A percentile compares a stretch with the other conserved stretches of the same genome.
phyloP scores from a whole-genome alignment of 371 early-diverging fungal species.

The Cokeromyces recurvatus region DNA sequence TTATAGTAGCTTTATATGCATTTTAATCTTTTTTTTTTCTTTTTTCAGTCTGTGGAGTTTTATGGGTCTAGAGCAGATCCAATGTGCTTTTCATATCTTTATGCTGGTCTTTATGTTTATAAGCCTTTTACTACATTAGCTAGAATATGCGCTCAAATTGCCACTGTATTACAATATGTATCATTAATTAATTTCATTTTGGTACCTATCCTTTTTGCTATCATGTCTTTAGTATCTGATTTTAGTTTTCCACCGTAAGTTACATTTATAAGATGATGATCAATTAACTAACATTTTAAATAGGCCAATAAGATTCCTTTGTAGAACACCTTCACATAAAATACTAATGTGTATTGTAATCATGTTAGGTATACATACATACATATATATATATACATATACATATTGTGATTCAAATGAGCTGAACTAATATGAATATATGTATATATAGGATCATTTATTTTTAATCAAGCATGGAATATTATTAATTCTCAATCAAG shows the following conservation, averaged over 20 bases:
- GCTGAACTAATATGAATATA: no score
- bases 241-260: slow-evolving; percentile 41
- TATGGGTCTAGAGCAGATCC: slow-evolving; percentile 44
- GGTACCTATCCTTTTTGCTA: slow-evolving; percentile 27
- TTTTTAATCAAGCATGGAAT: slow-evolving; percentile 49
- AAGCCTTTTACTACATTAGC: slow-evolving; percentile 19
- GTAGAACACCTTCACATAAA: slow-evolving; percentile 39
- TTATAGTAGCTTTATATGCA: neutral
- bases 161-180: slow-evolving; percentile 28
- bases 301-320: slow-evolving; percentile 41
- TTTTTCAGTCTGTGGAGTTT: slow-evolving; percentile 11
- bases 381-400: neutral
- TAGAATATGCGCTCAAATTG: slow-evolving; percentile 19
- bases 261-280: neutral
- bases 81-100: slow-evolving; percentile 38
- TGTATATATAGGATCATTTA: slow-evolving; percentile 47
- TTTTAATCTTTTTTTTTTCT: no score
- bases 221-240: slow-evolving; percentile 22
- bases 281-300: neutral
- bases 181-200: slow-evolving; percentile 36
- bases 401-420: neutral
- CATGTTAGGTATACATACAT: slow-evolving; percentile 29
- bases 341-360: slow-evolving; percentile 40
- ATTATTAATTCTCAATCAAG: slow-evolving; percentile 37
- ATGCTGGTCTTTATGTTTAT: slow-evolving; percentile 43